Evolutionary conservation across 1,139 yeast species (phyloP), one percentile per base, ranked within the genome.

Genomic region (Protomyces gravidus): DNA sequence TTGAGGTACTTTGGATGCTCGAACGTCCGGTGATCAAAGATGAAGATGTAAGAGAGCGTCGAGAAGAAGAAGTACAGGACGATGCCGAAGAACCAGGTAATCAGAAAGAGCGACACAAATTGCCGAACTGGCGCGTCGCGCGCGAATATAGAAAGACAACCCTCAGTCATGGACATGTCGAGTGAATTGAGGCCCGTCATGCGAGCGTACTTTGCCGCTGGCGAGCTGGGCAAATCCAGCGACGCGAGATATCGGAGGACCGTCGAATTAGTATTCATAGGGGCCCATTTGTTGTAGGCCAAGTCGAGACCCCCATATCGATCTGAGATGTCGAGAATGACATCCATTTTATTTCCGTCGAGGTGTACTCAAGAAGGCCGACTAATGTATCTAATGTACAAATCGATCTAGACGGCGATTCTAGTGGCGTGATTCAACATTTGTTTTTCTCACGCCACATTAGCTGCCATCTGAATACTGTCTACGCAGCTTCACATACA

Each of bases 1-100:
- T 92, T 92, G 74, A 92, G 80, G 73, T 88, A 92, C 71, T 96
- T 82, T 62, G 98, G 98, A 71, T 92, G 98, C 74, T 92, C 87
- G 78, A 92, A 89, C 62, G 89, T 87, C 62, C 84, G 83, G 69
- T 83, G 85, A 74, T 92, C 97, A 71, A 88, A 92, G 30, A 92
- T 84, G 67, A 84, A 82, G 50, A 78, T 66, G 71, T 87, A 92
- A 13, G 95, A 84, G 33, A 86, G 68, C 15, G 83, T 76, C 7
- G 97, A 97, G 57, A 84, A 86, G n/a, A 73, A 65, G 58, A 89
- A 76, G 73, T 92, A 92, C 56, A 90, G 75, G 15, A 84, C 57
- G 86, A 92, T 84, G 45, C 97, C 98, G 69, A 90, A 90, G 11
- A 90, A 63, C 45, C 89, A 81, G 65, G 90, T 86, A 50, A 89